Evolutionary conservation across 306 rosid species (phyloP).

Genomic region (barrel medic (Medicago truncatula)): DNA sequence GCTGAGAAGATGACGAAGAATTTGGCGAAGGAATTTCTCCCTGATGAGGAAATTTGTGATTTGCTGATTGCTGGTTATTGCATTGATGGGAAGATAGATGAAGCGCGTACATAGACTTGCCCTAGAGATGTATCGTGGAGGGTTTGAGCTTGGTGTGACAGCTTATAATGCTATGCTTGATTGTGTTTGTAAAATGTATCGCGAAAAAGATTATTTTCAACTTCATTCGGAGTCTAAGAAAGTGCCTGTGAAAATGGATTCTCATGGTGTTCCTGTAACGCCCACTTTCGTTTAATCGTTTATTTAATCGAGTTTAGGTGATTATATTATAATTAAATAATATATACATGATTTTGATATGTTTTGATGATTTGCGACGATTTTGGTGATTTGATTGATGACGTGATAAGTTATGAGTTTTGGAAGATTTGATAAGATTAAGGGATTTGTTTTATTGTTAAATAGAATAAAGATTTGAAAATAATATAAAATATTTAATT

Average conservation of each 20-base stretch:
- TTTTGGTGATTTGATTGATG: too few relatives aligned
- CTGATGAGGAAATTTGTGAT: conserved; percentile 66
- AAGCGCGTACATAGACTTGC: conserved; percentile 77
- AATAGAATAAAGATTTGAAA: too few relatives aligned
- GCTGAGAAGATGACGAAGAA: conserved; percentile 83
- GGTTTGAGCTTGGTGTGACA: conserved; percentile 65
- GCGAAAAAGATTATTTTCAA: conserved; percentile 70
- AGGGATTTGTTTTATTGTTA: too few relatives aligned
- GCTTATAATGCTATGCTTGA: conserved; percentile 83
- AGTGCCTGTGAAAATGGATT: conserved; percentile 72
- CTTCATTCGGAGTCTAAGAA: conserved; percentile 69
- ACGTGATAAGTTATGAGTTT: too few relatives aligned
- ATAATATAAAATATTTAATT: too few relatives aligned
- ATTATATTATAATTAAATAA: too few relatives aligned
- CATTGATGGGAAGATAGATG: conserved; percentile 65
- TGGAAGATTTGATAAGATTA: too few relatives aligned
- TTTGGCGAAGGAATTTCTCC: conserved; percentile 72
- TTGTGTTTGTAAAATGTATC: conserved; percentile 70
- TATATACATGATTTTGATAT: too few relatives aligned
- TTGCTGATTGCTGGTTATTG: conserved; percentile 76
- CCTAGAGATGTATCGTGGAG: conserved; percentile 84
- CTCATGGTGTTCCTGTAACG: conserved; percentile 67
- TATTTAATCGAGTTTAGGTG: too few relatives aligned
- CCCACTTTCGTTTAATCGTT: too few relatives aligned
- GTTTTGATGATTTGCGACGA: too few relatives aligned